These are phyloP conservation scores for Antitrichia curtipendula DNA, from an alignment of 225 moss, liverwort and hornwort genomes.

Conservation along the genomic window DNA sequence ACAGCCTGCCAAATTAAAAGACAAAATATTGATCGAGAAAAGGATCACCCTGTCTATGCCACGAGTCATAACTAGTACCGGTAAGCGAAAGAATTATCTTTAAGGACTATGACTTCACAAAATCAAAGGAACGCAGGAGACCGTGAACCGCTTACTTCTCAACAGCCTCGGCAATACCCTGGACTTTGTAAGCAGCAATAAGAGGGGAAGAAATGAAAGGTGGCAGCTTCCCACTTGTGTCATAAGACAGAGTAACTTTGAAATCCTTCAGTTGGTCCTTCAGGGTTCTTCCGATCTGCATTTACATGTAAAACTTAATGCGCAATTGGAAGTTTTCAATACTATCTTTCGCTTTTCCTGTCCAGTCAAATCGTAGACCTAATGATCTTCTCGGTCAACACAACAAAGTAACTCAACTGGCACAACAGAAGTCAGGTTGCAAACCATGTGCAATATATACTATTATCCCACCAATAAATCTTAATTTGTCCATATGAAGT, in stretches of 20 bases:
- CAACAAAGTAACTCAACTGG: neutral
- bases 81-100: neutral
- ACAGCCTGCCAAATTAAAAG: neutral
- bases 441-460: neutral
- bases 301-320: neutral
- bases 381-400: neutral
- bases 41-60: neutral
- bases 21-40: neutral
- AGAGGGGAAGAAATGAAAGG: slow-evolving; percentile 55
- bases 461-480: neutral
- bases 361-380: neutral
- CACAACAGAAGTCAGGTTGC: neutral
- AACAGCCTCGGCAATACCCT: slow-evolving; percentile 68
- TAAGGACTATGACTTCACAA: neutral
- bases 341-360: neutral
- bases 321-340: neutral
- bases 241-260: slow-evolving; percentile 61
- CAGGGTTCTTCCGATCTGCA: slow-evolving; percentile 67
- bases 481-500: neutral
- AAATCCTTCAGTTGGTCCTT: slow-evolving; percentile 72
- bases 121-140: neutral
- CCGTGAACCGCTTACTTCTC: slow-evolving; percentile 45
- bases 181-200: slow-evolving; percentile 54
- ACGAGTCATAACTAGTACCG: neutral
- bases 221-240: slow-evolving; percentile 50